Evolutionary conservation across 2,329 filamentous ascomycete genomes (phyloP).

Genomic region (Cladosporium cucumerinum): DNA sequence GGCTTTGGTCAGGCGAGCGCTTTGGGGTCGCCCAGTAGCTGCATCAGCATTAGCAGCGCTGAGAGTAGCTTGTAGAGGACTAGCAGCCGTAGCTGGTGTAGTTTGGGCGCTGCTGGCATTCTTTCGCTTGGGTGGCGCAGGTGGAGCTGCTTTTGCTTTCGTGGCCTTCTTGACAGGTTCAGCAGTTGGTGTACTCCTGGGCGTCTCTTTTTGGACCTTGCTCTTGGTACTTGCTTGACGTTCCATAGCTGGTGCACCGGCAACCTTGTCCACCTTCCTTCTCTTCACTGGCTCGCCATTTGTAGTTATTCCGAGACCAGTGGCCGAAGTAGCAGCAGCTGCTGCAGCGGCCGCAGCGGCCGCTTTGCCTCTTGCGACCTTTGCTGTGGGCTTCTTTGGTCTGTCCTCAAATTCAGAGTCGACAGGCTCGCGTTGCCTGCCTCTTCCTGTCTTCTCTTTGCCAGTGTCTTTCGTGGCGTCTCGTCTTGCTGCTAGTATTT

Average conservation of each 20-base stretch:
- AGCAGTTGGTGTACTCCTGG: conserved; percentile 63
- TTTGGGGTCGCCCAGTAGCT: conserved; percentile 63
- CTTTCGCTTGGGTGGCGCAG: conserved; percentile 73
- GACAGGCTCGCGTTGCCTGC: conserved; percentile 58
- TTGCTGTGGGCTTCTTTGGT: conserved; percentile 60
- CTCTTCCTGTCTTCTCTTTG: conserved; percentile 66
- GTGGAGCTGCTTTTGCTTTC: conserved; percentile 60
- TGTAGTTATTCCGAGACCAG: conserved; percentile 60
- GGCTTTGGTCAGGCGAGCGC: conserved; percentile 72
- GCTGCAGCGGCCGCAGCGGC: conserved; percentile 36
- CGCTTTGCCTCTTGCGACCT: conserved; percentile 62
- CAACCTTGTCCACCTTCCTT: conserved; percentile 71
- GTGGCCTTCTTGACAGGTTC: conserved; percentile 68
- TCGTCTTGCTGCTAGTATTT: conserved; percentile 75
- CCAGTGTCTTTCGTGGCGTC: conserved; percentile 70
- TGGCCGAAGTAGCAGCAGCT: conserved; percentile 27
- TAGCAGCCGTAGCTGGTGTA: conserved; percentile 46
- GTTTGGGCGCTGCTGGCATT: conserved; percentile 44
- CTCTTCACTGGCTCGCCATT: conserved; percentile 64
- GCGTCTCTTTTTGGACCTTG: conserved; percentile 52
- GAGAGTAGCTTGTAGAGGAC: conserved; percentile 46
- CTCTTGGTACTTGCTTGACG: conserved; percentile 58
- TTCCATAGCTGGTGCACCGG: conserved; percentile 54
- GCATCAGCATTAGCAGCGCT: conserved; percentile 69
- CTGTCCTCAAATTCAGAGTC: conserved; percentile 79